Base-by-base conservation (phyloP, 2,329 filamentous ascomycete species). In the Trichoderma koningii region DNA sequence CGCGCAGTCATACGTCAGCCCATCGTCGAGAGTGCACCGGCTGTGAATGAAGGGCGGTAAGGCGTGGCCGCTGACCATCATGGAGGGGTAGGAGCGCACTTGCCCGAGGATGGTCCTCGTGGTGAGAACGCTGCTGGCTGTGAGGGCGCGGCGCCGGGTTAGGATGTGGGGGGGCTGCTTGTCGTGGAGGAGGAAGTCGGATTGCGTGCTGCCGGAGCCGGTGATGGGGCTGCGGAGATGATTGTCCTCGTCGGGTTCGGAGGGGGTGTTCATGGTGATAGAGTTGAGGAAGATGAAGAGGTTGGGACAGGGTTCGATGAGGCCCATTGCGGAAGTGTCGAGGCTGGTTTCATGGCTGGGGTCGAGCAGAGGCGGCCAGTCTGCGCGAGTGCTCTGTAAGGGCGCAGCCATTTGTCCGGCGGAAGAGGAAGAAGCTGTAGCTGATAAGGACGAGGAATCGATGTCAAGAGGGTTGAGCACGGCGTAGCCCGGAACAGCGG, bases 1-100 rank as follows among this genome's bases (percentile, higher is more conserved):
- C 60, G 34, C 51, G 44, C 67, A 69, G 5, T 64, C 50, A 26
- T 63, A 47, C 1, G 52, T 44, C 3, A 50, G 7, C 1, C 45
- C 44, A 21, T 66, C 66, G 30, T 66, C 50, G 12, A 70, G 7
- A n/a, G 56, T 28, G 44, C 66, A 68, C 60, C 50, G 52, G 28
- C 64, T 66, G 5, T 68, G 64, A n/a, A 71, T 69, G n/a, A 70
- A 71, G 0, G 69, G 69, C 2, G 69, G 69, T 1, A 71, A 65
- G 3, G 34, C 19, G 10, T 55, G 42, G 10, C 69, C 69, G 7
- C 65, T 53, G 19, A 67, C 63, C 55, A 71, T 56, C 69, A 71
- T 68, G 23, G 47, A 60, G 1, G 69, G 69, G 44, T 70, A 71
- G 3, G 62, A 61, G 3, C 64, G 63, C n/a, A 70, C 44, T 15